Evolutionary conservation across 306 rosid genomes (phyloP).

Genomic region (Ormosia semicastrata): DNA sequence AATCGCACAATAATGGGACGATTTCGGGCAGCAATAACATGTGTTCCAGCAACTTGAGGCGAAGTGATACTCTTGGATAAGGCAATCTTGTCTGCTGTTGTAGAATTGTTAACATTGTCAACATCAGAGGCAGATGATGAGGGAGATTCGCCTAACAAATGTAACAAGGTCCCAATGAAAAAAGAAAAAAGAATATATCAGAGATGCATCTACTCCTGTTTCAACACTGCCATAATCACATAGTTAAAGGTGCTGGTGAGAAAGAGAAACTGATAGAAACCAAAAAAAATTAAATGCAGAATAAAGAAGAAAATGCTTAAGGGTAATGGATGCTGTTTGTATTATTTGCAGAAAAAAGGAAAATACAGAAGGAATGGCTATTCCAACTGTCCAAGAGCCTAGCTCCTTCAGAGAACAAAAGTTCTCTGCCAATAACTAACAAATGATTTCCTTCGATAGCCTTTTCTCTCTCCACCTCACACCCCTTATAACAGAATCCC

Average conservation of each 20-base stretch:
- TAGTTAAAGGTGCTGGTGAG: neutral
- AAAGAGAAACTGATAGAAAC: too few species aligned
- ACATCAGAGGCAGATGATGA: conserved; percentile 97
- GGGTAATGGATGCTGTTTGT: too few species aligned
- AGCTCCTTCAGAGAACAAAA: too few species aligned
- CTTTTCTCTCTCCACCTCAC: too few species aligned
- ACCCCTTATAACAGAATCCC: too few species aligned
- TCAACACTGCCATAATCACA: conserved; percentile 25
- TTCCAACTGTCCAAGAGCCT: too few species aligned
- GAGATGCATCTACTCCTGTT: conserved; percentile 4
- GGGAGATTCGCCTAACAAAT: conserved; percentile 90
- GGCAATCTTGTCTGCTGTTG: conserved; percentile 60
- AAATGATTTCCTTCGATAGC: too few species aligned
- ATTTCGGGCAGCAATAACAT: conserved; percentile 65
- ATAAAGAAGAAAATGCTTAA: too few species aligned
- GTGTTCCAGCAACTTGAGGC: conserved; percentile 77
- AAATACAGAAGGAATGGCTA: too few species aligned
- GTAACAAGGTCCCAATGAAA: conserved; percentile 28
- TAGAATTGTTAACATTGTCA: conserved; percentile 88
- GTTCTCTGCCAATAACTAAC: too few species aligned
- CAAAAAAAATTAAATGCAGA: too few species aligned
- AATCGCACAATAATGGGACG: conserved; percentile 64
- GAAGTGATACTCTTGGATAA: conserved; percentile 68
- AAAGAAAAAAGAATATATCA: neutral
- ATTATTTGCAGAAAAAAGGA: too few species aligned